Percentiles rank a stretch among this genome's conserved stretches.
These are phyloP conservation scores for Mycena latifolia DNA, from an alignment of 768 basidiomycete species.

Conservation along the genomic window DNA sequence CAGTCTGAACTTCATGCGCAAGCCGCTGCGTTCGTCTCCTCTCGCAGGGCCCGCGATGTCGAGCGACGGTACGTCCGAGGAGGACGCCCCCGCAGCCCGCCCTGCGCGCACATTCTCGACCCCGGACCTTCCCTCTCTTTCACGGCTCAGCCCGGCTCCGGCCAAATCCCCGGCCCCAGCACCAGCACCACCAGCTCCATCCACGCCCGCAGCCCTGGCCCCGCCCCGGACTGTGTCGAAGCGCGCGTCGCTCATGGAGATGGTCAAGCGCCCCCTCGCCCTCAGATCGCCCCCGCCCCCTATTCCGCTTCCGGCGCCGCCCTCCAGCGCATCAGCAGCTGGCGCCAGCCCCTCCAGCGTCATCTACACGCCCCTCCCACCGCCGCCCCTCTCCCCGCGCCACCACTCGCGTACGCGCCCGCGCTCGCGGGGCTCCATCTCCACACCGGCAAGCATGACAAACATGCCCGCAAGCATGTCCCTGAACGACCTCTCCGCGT, in stretches of 20 bases:
- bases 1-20: constrained; percentile 37
- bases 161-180: background rate
- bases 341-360: background rate
- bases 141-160: background rate
- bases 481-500: constrained; percentile 8
- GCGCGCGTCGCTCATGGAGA: constrained; percentile 12
- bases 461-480: background rate
- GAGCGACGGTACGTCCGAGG: constrained; percentile 34
- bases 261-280: constrained; percentile 21
- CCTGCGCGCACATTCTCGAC: constrained; percentile 30
- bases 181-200: background rate
- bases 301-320: constrained; percentile 17
- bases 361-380: constrained; percentile 6
- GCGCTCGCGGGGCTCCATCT: constrained; percentile 17
- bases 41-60: constrained; percentile 54
- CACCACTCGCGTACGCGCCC: constrained; percentile 13
- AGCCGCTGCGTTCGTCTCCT: constrained; percentile 57
- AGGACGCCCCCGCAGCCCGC: constrained; percentile 12
- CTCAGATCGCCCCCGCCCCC: constrained; percentile 9
- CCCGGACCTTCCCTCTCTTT: constrained; percentile 35
- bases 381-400: constrained; percentile 25
- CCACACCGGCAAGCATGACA: background rate
- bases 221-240: constrained; percentile 18
- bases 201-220: background rate
- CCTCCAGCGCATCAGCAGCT: constrained; percentile 3